Evolutionary conservation across 2,329 filamentous ascomycete genomes (phyloP).

Genomic region (Parastagonospora avenae): DNA sequence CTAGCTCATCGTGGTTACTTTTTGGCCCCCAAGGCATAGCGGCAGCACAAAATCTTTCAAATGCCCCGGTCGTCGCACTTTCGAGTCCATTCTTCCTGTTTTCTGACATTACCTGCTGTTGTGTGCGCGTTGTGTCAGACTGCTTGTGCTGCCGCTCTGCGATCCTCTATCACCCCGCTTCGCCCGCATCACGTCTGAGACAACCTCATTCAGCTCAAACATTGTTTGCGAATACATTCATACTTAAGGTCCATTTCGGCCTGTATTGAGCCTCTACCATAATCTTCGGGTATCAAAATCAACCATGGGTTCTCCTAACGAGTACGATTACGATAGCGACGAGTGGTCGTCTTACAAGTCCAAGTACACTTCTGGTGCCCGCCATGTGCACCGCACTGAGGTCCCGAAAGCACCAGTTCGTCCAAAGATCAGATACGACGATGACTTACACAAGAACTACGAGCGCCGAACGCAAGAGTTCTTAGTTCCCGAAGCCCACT

Average conservation of each 20-base stretch:
- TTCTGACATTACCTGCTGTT: conserved; percentile 23
- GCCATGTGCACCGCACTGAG: conserved; percentile 32
- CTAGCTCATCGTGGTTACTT: conserved; percentile 32
- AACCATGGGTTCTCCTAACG: conserved; percentile 32
- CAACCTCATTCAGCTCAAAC: conserved; percentile 5
- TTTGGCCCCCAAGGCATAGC: conserved; percentile 29
- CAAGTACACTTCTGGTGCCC: conserved; percentile 29
- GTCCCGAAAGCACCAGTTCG: conserved; percentile 14
- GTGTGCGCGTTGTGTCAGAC: conserved; percentile 23
- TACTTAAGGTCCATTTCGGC: not conserved
- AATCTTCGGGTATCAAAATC: not conserved
- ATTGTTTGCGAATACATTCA: conserved; percentile 4
- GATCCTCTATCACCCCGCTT: conserved; percentile 23
- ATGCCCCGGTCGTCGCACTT: conserved; percentile 24
- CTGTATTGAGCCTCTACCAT: not conserved
- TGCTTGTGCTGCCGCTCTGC: conserved; percentile 25
- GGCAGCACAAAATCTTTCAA: conserved; percentile 22
- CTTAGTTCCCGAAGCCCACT: conserved; percentile 35
- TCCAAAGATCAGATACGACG: conserved; percentile 23
- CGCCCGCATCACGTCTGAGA: conserved; percentile 16
- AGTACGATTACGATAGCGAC: conserved; percentile 36
- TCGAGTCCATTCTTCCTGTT: conserved; percentile 12
- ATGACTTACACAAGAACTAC: conserved; percentile 18
- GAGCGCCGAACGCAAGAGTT: conserved; percentile 37
- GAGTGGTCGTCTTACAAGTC: conserved; percentile 37